These are phyloP conservation scores for Ganoderma lingzhi DNA, from an alignment of 1,284 basidiomycete genomes.

Conservation along the genomic window DNA sequence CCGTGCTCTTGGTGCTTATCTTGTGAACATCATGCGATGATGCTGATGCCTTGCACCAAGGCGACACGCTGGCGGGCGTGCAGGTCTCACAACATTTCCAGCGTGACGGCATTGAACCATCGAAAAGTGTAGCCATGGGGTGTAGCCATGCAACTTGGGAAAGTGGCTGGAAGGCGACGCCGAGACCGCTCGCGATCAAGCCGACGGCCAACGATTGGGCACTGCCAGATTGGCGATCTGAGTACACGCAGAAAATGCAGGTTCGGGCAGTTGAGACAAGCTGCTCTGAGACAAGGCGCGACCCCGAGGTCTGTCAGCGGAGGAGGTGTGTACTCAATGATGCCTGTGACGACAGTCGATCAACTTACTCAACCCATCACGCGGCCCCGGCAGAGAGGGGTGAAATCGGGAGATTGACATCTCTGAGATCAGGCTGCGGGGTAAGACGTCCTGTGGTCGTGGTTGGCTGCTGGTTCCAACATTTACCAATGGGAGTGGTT, in stretches of 20 bases:
- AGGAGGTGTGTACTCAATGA: neutral
- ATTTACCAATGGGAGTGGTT: neutral
- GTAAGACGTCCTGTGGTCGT: slow-evolving; percentile 17
- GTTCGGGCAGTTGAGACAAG: neutral
- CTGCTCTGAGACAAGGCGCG: neutral
- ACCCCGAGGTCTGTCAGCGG: neutral
- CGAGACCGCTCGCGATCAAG: neutral
- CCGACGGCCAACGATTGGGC: neutral
- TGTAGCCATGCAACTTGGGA: slow-evolving; percentile 2
- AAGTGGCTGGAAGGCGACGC: neutral
- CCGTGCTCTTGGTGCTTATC: slow-evolving; percentile 27
- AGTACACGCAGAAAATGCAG: neutral
- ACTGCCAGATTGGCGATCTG: neutral
- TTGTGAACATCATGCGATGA: slow-evolving; percentile 20
- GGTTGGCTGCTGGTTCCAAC: neutral
- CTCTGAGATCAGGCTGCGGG: neutral
- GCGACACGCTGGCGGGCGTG: slow-evolving; percentile 1
- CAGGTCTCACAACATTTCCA: neutral
- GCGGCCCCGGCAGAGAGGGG: slow-evolving; percentile 22
- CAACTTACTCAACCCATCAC: slow-evolving; percentile 17
- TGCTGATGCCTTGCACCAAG: neutral
- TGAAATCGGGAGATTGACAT: slow-evolving; percentile 9
- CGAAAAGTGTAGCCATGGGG: slow-evolving; percentile 1
- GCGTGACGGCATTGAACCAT: neutral
- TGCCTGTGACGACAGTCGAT: slow-evolving; percentile 24